phyloP scores from a whole-genome alignment of 148 eudicot genomes.

The Amaranthus palmeri region DNA sequence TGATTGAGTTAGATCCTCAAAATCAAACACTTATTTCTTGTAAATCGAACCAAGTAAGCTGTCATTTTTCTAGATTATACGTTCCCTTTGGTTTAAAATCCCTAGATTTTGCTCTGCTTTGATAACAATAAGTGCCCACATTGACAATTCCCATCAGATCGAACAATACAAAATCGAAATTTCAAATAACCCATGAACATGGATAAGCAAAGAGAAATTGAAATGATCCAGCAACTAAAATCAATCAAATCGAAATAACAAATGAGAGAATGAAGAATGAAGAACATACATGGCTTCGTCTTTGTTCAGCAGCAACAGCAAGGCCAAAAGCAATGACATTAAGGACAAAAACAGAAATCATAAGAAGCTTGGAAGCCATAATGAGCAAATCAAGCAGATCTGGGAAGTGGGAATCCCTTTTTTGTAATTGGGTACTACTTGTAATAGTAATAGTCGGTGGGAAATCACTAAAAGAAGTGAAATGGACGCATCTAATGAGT shows the following conservation, averaged over 20 bases:
- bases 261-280: neutral
- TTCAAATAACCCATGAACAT: too few species aligned
- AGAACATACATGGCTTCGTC: slow-evolving; percentile 55
- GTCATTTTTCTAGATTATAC: too few species aligned
- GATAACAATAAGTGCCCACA: neutral
- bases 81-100: neutral
- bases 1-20: too few species aligned
- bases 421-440: too few species aligned
- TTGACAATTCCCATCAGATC: slow-evolving; percentile 12
- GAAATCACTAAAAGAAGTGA: too few species aligned
- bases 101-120: slow-evolving; percentile 1
- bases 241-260: neutral
- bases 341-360: slow-evolving; percentile 38
- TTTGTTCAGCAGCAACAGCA: slow-evolving; percentile 81
- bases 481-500: too few species aligned
- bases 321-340: slow-evolving; percentile 71
- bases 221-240: slow-evolving; percentile 7
- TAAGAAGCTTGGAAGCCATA: slow-evolving; percentile 69
- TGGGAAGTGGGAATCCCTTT: neutral
- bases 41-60: too few species aligned
- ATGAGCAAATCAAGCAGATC: slow-evolving; percentile 3
- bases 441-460: too few species aligned
- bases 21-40: too few species aligned
- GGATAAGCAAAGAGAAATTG: slow-evolving; percentile 1
- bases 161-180: neutral